These are phyloP conservation scores for Circinella minor DNA, from an alignment of 371 early-diverging fungal species.

Conservation along the genomic window DNA sequence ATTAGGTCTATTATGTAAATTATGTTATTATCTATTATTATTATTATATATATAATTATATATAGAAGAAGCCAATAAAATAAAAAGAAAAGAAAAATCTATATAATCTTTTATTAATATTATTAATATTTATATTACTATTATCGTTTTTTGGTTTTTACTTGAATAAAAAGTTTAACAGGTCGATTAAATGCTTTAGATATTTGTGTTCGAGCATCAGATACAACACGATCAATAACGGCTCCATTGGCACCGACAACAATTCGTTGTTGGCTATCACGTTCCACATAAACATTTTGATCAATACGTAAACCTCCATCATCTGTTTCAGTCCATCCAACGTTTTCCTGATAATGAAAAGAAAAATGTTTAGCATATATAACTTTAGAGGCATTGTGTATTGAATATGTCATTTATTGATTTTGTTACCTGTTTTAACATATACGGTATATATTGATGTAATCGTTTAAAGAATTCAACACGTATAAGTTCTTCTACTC, in stretches of 20 bases:
- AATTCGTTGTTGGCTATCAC: conserved; percentile 60
- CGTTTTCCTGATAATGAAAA: conserved; percentile 49
- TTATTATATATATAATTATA: too few relatives aligned
- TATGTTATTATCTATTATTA: too few relatives aligned
- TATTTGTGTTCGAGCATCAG: conserved; percentile 49
- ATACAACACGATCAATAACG: conserved; percentile 51
- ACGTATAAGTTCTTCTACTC: conserved; percentile 77
- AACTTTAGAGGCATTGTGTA: neutral
- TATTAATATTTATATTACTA: neutral
- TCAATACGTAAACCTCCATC: conserved; percentile 58
- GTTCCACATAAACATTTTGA: conserved; percentile 56
- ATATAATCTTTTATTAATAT: too few relatives aligned
- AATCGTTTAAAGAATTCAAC: conserved; percentile 69
- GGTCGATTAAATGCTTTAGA: conserved; percentile 48
- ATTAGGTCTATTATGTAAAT: neutral
- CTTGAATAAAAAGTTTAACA: conserved; percentile 58
- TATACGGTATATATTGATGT: conserved; percentile 70
- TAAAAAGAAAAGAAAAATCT: neutral
- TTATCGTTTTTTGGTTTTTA: conserved; percentile 45
- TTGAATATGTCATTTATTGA: neutral
- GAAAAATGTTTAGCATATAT: neutral
- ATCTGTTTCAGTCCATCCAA: conserved; percentile 66
- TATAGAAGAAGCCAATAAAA: neutral
- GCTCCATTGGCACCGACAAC: conserved; percentile 56
- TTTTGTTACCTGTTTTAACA: conserved; percentile 51